Evolutionary conservation across 768 basidiomycete genomes (phyloP), one percentile per base, ranked within the genome.

Genomic region (Boletus rufocinnamomeus): DNA sequence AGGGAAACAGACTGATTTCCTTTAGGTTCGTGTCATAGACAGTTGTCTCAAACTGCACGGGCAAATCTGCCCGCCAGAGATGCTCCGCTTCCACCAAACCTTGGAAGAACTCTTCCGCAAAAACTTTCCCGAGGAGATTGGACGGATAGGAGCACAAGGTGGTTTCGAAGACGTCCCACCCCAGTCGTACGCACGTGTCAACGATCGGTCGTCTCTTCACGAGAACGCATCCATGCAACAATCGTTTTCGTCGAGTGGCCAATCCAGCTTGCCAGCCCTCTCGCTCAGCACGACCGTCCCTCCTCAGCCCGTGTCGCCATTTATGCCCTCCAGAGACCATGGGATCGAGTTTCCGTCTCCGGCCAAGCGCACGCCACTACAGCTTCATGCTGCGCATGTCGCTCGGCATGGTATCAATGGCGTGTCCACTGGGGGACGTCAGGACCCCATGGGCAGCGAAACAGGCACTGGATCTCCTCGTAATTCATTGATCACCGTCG

Each of bases 41-140:
- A 84, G 83, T 53, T 95, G 93, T 68, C 79, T 98, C 53, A 85
- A 84, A 64, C 80, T 98, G 6, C 95, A 98, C 69, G 86, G 85
- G 2, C 80, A 85, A 46, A 75, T 96, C 32, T 95, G 93, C 69
- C 84, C 91, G 0, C 82, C 85, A 14, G 93, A 95, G 70, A 96
- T 97, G 82, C 76, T 89, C n/a, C 83, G 86, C 6, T 98, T 98
- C 82, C 95, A 98, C 69, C 87, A 88, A 58, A 93, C 93, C 0
- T 79, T 98, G 46, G 88, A 91, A 69, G 86, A 82, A 60, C 89
- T 94, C 73, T 94, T 93, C 79, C 82, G 79, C 55, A 91, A 88
- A 72, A 92, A 92, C 67, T 94, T 92, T 75, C 73, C 83, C 4
- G 92, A 93, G 38, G 92, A 94, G 69, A 88, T 94, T 46, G 81